Evolutionary conservation across 352 stramenopile genomes (phyloP).

Genomic region (Phytophthora litchii): DNA sequence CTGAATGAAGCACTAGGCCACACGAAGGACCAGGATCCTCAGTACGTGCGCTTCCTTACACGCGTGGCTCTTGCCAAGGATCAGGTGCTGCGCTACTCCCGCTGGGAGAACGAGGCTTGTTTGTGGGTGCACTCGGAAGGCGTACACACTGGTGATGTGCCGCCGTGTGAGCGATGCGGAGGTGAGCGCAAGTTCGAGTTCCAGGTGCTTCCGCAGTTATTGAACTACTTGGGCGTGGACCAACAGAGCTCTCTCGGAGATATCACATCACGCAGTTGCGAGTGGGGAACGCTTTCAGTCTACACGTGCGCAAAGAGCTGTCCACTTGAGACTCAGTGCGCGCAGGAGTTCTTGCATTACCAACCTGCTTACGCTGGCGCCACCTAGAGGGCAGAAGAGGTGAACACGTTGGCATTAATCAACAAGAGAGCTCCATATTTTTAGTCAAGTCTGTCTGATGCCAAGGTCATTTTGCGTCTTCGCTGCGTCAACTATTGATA

Average conservation of each 20-base stretch:
- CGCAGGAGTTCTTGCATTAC: slow-evolving; percentile 80
- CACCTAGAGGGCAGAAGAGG: slow-evolving; percentile 14
- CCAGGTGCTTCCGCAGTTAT: slow-evolving; percentile 94
- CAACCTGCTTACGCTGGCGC: slow-evolving; percentile 70
- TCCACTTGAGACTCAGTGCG: slow-evolving; percentile 48
- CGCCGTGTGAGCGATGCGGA: slow-evolving; percentile 83
- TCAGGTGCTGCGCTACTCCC: slow-evolving; percentile 89
- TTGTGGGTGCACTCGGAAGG: slow-evolving; percentile 89
- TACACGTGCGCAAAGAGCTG: slow-evolving; percentile 95
- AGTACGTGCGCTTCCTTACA: slow-evolving; percentile 84
- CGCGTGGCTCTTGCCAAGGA: slow-evolving; percentile 83
- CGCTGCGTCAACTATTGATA: slow-evolving; percentile 38
- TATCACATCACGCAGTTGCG: slow-evolving; percentile 69
- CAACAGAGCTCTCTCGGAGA: slow-evolving; percentile 57
- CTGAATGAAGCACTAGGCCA: slow-evolving; percentile 73
- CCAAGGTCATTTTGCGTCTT: slow-evolving; percentile 29
- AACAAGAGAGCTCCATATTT: slow-evolving; percentile 37
- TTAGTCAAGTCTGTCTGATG: slow-evolving; percentile 35
- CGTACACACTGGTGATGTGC: slow-evolving; percentile 51
- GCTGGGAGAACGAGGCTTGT: slow-evolving; percentile 85
- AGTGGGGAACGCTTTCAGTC: slow-evolving; percentile 92
- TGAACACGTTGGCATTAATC: slow-evolving; percentile 16
- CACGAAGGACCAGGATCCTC: slow-evolving; percentile 67
- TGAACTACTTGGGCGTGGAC: slow-evolving; percentile 92
- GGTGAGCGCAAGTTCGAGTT: slow-evolving; percentile 92